Percentiles rank a stretch among this genome's conserved stretches.
Evolutionary conservation across 768 basidiomycete genomes (phyloP).

Genomic region (Termitomyces sp.): DNA sequence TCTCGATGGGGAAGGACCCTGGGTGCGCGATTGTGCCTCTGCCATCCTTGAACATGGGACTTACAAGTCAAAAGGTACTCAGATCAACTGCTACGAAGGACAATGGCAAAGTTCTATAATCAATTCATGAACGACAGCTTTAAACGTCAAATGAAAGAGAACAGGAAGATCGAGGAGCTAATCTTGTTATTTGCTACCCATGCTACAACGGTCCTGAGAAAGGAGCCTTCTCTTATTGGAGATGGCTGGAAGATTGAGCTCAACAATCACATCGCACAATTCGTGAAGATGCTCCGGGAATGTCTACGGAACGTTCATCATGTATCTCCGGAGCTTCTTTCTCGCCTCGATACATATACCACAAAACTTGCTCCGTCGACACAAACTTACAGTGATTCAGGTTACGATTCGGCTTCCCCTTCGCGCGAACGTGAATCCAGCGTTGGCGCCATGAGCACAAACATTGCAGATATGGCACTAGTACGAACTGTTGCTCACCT

Average conservation of each 20-base stretch:
- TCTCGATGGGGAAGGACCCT: slow-evolving; percentile 89
- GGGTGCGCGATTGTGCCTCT: slow-evolving; percentile 48
- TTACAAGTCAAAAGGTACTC: slow-evolving; percentile 55
- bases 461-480: slow-evolving; percentile 70
- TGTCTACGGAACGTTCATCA: slow-evolving; percentile 67
- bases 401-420: slow-evolving; percentile 58
- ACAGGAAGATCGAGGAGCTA: slow-evolving; percentile 94
- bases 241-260: slow-evolving; percentile 93
- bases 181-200: slow-evolving; percentile 95
- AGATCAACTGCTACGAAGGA: slow-evolving; percentile 83
- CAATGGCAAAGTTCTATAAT: slow-evolving; percentile 89
- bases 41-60: neutral
- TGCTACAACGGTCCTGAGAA: slow-evolving; percentile 81
- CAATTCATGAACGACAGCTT: slow-evolving; percentile 84
- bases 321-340: slow-evolving; percentile 76
- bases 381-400: slow-evolving; percentile 52
- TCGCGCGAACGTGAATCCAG: slow-evolving; percentile 52
- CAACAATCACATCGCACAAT: slow-evolving; percentile 86
- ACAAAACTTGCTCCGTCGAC: slow-evolving; percentile 65
- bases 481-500: slow-evolving; percentile 63
- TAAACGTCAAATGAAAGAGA: slow-evolving; percentile 89
- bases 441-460: slow-evolving; percentile 32
- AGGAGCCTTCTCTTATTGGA: slow-evolving; percentile 75
- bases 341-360: slow-evolving; percentile 80
- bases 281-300: slow-evolving; percentile 82